Percentiles rank a stretch among this genome's conserved stretches.
Conservation (phyloP, 2,329 filamentous ascomycete species). For the Colletotrichum zoysiae region DNA sequence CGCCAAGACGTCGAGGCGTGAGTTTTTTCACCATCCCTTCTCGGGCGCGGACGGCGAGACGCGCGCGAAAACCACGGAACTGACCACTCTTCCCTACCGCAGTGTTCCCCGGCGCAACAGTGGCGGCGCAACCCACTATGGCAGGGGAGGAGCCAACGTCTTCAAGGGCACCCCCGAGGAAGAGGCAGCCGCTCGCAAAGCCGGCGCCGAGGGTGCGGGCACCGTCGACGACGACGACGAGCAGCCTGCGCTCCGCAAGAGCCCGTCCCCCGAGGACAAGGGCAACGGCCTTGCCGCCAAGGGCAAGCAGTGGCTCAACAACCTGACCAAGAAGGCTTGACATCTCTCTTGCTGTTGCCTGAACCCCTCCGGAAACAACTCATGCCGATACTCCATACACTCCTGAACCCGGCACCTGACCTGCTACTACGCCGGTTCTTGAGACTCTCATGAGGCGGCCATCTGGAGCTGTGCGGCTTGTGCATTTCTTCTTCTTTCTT, state of each 20-base stretch:
- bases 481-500: not conserved
- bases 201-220: slow-evolving; percentile 46
- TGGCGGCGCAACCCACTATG: slow-evolving; percentile 73
- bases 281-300: slow-evolving; percentile 54
- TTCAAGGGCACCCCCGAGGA: slow-evolving; percentile 63
- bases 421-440: not conserved
- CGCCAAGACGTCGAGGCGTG: slow-evolving; percentile 86
- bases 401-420: not conserved
- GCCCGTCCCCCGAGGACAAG: slow-evolving; percentile 40
- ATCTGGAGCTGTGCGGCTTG: not conserved
- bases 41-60: not conserved
- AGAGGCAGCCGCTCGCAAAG: slow-evolving; percentile 48
- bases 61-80: not conserved
- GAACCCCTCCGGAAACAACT: not conserved
- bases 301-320: slow-evolving; percentile 63
- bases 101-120: slow-evolving; percentile 69
- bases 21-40: slow-evolving; percentile 47
- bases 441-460: not conserved
- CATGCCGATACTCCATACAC: not conserved
- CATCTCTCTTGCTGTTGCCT: slow-evolving; percentile 35
- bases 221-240: slow-evolving; percentile 52
- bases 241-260: slow-evolving; percentile 42
- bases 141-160: slow-evolving; percentile 82
- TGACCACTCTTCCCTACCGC: slow-evolving; percentile 39
- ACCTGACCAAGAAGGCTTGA: slow-evolving; percentile 63